Evolutionary conservation across 371 early-diverging fungal species (phyloP).

Genomic region (Synchytrium microbalum): DNA sequence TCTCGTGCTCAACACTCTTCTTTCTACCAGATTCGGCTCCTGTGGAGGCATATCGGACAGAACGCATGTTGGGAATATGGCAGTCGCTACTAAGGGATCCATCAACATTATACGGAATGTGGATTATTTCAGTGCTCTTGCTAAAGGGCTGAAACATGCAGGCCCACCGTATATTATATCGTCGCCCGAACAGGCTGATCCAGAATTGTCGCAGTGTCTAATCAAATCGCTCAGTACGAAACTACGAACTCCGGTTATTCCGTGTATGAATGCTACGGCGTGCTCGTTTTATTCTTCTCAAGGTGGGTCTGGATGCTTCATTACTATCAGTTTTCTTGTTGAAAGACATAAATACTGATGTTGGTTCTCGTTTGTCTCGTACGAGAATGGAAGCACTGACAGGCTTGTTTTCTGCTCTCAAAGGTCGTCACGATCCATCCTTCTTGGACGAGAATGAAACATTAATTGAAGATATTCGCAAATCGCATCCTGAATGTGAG

Average conservation of each 20-base stretch:
- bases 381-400: too few relatives aligned
- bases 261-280: conserved; percentile 73
- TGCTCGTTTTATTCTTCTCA: conserved; percentile 91
- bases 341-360: too few relatives aligned
- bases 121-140: conserved; percentile 54
- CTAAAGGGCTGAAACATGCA: background rate
- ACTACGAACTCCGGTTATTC: too few relatives aligned
- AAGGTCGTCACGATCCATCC: conserved; percentile 57
- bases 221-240: too few relatives aligned
- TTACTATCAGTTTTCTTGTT: too few relatives aligned
- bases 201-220: too few relatives aligned
- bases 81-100: conserved; percentile 60
- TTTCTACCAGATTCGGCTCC: conserved; percentile 67
- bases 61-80: conserved; percentile 61
- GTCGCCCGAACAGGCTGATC: too few relatives aligned
- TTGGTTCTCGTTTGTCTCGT: too few relatives aligned
- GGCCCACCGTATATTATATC: conserved; percentile 3
- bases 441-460: conserved; percentile 74
- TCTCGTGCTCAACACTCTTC: too few relatives aligned
- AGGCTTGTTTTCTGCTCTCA: too few relatives aligned
- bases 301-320: too few relatives aligned
- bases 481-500: conserved; percentile 50
- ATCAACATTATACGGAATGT: conserved; percentile 69
- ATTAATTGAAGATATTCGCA: conserved; percentile 43
- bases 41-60: conserved; percentile 68